Evolutionary conservation across 1,139 yeast genomes (phyloP), one percentile per base, ranked within the genome.

Genomic region (Yamadazyma dendronema): DNA sequence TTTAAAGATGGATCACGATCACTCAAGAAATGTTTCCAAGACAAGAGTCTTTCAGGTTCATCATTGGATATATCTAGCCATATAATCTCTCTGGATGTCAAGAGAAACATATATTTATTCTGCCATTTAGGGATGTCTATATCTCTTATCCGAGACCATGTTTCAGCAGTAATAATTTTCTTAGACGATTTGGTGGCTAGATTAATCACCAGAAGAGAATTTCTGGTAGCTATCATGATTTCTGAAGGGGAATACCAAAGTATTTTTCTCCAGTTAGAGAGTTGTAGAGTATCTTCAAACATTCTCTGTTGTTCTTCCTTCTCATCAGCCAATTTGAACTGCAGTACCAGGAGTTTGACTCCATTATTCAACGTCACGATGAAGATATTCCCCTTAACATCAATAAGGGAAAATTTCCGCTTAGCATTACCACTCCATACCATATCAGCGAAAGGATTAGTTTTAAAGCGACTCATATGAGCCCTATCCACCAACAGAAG

Each of bases 1-100:
- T 59, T 64, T 41, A 81, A 49, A 0, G 89, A 72, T 1, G 77
- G 74, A 48, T 87, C 95, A 0, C 54, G 42, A 9, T 74, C 69
- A 31, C 72, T 69, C 31, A 83, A 58, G 42, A 64, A 74, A 56
- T 87, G 95, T 41, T 81, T 82, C 88, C 90, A 83, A 0, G 89
- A 74, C 3, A 86, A 50, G 7, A 77, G 42, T 40, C 84, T 65
- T 28, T 58, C 58, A 3, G 65, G 46, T 3, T 44, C 37, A 0
- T 48, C 42, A 2, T 53, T 36, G 2, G 40, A 36, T 1, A 66
- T 44, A 33, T 63, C 61, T 12, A 79, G 50, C 62, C 83, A 59
- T 1, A 81, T 73, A 10, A 83, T 41, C 52, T 84, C 92, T 44
- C 71, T 77, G 1, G 86, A 72, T 0, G 90, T 82, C 13, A 83